Conservation (phyloP, 2,329 filamentous ascomycete genomes). For the Alternaria infectoria region DNA sequence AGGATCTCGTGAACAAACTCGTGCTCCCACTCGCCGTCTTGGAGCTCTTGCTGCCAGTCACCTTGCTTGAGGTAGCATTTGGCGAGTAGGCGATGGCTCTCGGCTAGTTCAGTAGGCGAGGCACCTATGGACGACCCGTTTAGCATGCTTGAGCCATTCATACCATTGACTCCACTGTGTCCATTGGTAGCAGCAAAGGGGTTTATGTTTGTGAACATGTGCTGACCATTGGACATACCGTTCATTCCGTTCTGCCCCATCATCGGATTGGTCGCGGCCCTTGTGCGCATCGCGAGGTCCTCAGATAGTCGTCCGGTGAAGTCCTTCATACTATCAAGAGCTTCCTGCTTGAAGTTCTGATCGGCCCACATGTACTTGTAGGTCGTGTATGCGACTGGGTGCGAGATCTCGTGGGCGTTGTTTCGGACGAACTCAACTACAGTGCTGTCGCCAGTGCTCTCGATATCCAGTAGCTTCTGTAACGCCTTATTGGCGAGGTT, state of each 20-base stretch:
- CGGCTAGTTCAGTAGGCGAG: slow-evolving; percentile 53
- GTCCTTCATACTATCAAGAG: slow-evolving; percentile 64
- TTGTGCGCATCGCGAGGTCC: slow-evolving; percentile 57
- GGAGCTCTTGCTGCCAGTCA: slow-evolving; percentile 89
- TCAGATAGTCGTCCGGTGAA: slow-evolving; percentile 67
- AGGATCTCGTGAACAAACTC: slow-evolving; percentile 87
- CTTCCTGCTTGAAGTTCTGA: slow-evolving; percentile 43
- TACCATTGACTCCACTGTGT: slow-evolving; percentile 57
- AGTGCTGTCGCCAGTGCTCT: slow-evolving; percentile 35
- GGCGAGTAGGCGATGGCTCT: slow-evolving; percentile 75
- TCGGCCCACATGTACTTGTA: slow-evolving; percentile 97
- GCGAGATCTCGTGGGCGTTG: slow-evolving; percentile 59
- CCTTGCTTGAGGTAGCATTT: slow-evolving; percentile 97
- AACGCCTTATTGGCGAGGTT: slow-evolving; percentile 95
- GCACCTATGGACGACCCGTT: slow-evolving; percentile 32
- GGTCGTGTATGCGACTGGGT: slow-evolving; percentile 92
- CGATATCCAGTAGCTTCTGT: slow-evolving; percentile 75
- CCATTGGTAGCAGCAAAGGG: slow-evolving; percentile 54
- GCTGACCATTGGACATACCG: slow-evolving; percentile 51
- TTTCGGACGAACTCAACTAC: slow-evolving; percentile 45
- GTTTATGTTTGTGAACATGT: slow-evolving; percentile 42
- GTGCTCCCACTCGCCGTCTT: slow-evolving; percentile 87
- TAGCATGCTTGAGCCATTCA: slow-evolving; percentile 43
- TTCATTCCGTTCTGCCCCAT: slow-evolving; percentile 48
- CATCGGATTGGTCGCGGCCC: slow-evolving; percentile 46